Evolutionary conservation across 169 alveolate species (phyloP).

Genomic region (Prorocentrum cordatum): DNA sequence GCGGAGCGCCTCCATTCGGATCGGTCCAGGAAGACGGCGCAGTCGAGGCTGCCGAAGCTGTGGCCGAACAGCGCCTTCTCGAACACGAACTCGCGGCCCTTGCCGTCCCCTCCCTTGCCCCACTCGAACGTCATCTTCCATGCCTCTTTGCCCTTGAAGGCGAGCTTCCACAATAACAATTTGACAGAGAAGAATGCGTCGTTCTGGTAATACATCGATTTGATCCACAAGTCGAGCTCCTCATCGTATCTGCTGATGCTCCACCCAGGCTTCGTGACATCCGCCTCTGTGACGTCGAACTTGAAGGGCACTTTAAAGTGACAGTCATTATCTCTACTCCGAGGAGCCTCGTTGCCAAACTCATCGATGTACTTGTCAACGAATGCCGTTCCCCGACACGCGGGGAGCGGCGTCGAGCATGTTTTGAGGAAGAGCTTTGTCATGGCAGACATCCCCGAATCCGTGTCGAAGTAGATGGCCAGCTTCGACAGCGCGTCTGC

Average conservation of each 20-base stretch:
- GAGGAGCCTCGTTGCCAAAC: neutral
- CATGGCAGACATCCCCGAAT: neutral
- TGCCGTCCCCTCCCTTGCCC: conserved; percentile 8
- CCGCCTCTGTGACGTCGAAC: neutral
- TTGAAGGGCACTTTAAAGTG: neutral
- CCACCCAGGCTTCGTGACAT: neutral
- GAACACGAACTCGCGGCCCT: conserved; percentile 1
- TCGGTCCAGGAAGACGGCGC: neutral
- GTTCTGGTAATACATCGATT: neutral
- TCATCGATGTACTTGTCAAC: neutral
- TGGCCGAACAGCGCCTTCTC: neutral
- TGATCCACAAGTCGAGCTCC: neutral
- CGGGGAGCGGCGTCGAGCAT: neutral
- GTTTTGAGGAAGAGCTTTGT: neutral
- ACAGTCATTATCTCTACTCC: neutral
- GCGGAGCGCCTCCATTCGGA: neutral
- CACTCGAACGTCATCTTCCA: neutral
- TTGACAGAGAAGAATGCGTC: neutral
- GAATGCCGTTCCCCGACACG: neutral
- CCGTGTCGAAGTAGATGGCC: neutral
- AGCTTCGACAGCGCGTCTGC: neutral
- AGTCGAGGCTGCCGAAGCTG: neutral
- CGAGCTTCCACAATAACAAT: neutral
- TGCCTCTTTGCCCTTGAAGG: neutral
- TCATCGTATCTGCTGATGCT: no score